phyloP scores from a whole-genome alignment of 768 basidiomycete genomes.

The Pisolithus tinctorius region DNA sequence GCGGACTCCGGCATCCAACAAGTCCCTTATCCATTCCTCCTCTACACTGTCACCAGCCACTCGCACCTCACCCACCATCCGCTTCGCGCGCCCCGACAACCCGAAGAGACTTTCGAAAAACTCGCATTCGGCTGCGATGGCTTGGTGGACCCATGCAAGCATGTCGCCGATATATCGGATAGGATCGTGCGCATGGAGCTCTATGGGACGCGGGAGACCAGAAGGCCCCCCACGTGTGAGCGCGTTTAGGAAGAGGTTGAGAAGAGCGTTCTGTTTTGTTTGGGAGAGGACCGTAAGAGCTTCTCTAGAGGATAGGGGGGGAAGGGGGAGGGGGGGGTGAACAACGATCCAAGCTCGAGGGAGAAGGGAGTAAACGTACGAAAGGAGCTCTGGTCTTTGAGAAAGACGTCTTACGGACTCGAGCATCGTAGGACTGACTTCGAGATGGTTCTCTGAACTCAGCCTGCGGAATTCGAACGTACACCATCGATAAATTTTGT shows the following conservation, averaged over 20 bases:
- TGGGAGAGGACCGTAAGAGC: slow-evolving; percentile 69
- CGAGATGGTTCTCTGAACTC: slow-evolving; percentile 65
- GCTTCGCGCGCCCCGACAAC: slow-evolving; percentile 48
- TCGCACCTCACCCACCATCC: slow-evolving; percentile 67
- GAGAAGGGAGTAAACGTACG: slow-evolving; percentile 12
- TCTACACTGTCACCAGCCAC: slow-evolving; percentile 51
- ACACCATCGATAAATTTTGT: slow-evolving; percentile 83
- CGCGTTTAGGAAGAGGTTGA: slow-evolving; percentile 79
- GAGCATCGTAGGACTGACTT: slow-evolving; percentile 57
- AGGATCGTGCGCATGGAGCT: slow-evolving; percentile 96
- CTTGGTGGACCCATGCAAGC: slow-evolving; percentile 95
- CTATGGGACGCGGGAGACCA: slow-evolving; percentile 86
- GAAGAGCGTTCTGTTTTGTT: slow-evolving; percentile 74
- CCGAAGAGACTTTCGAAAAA: slow-evolving; percentile 86
- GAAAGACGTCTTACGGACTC: slow-evolving; percentile 73
- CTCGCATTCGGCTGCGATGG: slow-evolving; percentile 91
- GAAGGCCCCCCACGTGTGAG: slow-evolving; percentile 84
- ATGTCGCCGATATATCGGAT: slow-evolving; percentile 96
- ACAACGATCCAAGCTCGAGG: not conserved
- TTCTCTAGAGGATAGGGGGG: slow-evolving; percentile 55
- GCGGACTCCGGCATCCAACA: slow-evolving; percentile 77
- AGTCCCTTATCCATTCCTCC: slow-evolving; percentile 70
- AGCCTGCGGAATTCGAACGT: slow-evolving; percentile 79
- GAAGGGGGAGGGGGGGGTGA: not conserved
- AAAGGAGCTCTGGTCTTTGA: slow-evolving; percentile 68